phyloP scores from a whole-genome alignment of 345 rosid species.

The Eucalyptus marginata region DNA sequence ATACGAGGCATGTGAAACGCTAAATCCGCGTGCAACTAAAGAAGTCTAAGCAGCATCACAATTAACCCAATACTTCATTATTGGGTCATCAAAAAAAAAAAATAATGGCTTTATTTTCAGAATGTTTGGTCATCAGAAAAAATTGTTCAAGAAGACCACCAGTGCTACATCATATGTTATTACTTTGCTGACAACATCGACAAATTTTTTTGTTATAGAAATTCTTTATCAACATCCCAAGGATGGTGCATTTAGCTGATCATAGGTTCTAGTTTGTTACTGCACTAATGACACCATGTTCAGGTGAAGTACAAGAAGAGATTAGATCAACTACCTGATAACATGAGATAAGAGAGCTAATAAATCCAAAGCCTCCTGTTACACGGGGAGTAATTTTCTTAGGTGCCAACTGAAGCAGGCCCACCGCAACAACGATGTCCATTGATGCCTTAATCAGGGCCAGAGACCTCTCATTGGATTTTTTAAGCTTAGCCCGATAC shows the following conservation, averaged over 20 bases:
- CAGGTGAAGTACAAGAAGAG: background rate
- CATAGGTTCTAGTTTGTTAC: background rate
- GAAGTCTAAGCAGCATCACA: background rate
- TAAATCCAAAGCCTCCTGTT: slow-evolving; percentile 81
- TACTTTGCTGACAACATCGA: background rate
- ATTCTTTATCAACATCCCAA: background rate
- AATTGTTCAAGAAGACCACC: background rate
- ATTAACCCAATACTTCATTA: background rate
- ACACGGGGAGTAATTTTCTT: slow-evolving; percentile 80
- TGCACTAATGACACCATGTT: background rate
- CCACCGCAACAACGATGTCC: slow-evolving; percentile 75
- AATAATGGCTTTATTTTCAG: background rate
- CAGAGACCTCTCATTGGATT: slow-evolving; percentile 70
- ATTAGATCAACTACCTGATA: slow-evolving; percentile 54
- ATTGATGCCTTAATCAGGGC: slow-evolving; percentile 72
- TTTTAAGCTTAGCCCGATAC: slow-evolving; percentile 62
- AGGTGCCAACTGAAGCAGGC: slow-evolving; percentile 84
- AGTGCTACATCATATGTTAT: background rate
- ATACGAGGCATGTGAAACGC: background rate
- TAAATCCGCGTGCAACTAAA: background rate
- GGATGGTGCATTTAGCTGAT: background rate
- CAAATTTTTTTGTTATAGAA: background rate
- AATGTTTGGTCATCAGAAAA: background rate
- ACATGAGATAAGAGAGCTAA: slow-evolving; percentile 80
- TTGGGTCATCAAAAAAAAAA: background rate